These are phyloP conservation scores for Eucalyptus cloeziana DNA, from an alignment of 345 rosid species.

Conservation along the genomic window DNA sequence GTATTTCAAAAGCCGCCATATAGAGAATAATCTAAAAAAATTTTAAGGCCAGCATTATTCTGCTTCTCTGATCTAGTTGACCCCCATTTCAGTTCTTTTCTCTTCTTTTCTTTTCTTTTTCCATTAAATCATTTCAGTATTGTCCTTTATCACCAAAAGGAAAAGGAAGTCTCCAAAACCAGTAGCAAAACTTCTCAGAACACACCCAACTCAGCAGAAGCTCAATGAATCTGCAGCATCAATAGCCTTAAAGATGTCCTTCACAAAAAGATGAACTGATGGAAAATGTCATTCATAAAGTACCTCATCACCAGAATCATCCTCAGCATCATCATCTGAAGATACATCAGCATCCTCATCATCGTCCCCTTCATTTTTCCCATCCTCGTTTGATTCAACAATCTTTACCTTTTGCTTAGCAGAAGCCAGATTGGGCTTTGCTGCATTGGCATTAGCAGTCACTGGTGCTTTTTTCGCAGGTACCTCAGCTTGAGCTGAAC, in stretches of 20 bases:
- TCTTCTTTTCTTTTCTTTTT: not conserved
- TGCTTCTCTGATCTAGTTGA: not conserved
- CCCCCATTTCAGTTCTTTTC: not conserved
- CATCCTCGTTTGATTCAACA: conserved; percentile 32
- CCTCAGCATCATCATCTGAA: conserved; percentile 4
- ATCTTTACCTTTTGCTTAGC: conserved; percentile 29
- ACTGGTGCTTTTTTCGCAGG: conserved; percentile 1
- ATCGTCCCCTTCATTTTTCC: not conserved
- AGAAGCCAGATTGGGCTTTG: not conserved
- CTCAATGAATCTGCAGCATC: not conserved
- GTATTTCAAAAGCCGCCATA: not conserved
- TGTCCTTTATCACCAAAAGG: not conserved
- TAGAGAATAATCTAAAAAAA: not conserved
- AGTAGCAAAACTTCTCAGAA: not conserved
- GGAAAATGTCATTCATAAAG: not conserved
- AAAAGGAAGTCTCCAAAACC: not conserved
- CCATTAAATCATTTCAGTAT: not conserved
- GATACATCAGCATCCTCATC: conserved; percentile 16
- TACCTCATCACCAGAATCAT: conserved; percentile 18
- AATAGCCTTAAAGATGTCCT: not conserved
- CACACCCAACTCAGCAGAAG: not conserved
- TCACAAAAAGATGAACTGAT: not conserved
- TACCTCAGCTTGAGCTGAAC: conserved; percentile 5
- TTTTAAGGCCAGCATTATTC: not conserved
- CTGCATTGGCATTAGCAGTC: not conserved